Evolutionary conservation across 176 grass and related monocot species (phyloP).

Genomic region (Saccharum officinarum): DNA sequence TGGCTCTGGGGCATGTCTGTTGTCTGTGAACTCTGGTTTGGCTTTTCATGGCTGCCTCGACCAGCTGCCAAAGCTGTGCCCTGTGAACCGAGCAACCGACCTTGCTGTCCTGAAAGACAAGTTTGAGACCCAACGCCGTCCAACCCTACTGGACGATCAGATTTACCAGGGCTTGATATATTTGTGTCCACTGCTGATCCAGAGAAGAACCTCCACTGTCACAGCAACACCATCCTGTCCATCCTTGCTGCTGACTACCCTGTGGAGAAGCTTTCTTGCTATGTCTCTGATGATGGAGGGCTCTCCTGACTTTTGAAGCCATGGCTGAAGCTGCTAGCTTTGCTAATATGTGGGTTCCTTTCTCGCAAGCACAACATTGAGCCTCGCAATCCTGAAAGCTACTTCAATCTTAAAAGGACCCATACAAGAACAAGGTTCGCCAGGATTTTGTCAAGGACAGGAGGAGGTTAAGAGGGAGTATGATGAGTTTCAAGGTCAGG

Average conservation of each 20-base stretch:
- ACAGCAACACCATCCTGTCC: constrained; percentile 92
- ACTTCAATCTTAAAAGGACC: constrained; percentile 93
- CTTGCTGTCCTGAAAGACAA: constrained; percentile 89
- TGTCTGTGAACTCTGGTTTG: constrained; percentile 94
- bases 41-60: constrained; percentile 93
- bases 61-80: constrained; percentile 83
- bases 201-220: constrained; percentile 87
- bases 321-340: constrained; percentile 99
- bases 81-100: constrained; percentile 80
- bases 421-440: constrained; percentile 87
- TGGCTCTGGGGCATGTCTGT: constrained; percentile 99
- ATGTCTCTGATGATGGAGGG: constrained; percentile 93
- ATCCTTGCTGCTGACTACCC: constrained; percentile 98
- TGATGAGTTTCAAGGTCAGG: constrained; percentile 96
- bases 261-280: constrained; percentile 94
- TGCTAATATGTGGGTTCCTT: constrained; percentile 94
- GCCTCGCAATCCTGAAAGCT: constrained; percentile 91
- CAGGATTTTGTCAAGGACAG: constrained; percentile 96
- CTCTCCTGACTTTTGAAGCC: constrained; percentile 93
- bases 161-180: constrained; percentile 85
- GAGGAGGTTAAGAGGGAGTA: constrained; percentile 93
- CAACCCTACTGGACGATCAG: constrained; percentile 76
- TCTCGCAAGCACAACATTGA: constrained; percentile 91
- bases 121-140: constrained; percentile 68
- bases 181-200: constrained; percentile 97